These are phyloP conservation scores for Fusarium transvaalense DNA, from an alignment of 2,329 filamentous ascomycete genomes.

Conservation along the genomic window DNA sequence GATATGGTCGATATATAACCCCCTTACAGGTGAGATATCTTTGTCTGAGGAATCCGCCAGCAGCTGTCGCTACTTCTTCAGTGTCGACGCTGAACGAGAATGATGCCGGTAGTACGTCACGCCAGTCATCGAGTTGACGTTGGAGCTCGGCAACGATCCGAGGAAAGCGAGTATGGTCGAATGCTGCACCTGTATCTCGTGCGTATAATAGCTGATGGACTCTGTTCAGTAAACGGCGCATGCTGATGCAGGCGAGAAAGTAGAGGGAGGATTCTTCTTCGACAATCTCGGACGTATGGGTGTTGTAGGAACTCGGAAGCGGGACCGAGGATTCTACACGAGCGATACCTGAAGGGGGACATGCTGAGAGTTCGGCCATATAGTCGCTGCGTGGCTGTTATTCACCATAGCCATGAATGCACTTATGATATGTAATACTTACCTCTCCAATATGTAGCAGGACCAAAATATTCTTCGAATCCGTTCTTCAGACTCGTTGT, in stretches of 20 bases:
- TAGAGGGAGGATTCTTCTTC: constrained; percentile 65
- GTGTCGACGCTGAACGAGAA: constrained; percentile 57
- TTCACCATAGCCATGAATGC: rapidly evolving
- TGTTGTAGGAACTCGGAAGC: constrained; percentile 61
- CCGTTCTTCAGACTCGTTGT: constrained; percentile 59
- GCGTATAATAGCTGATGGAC: constrained; percentile 65
- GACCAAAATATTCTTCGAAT: constrained; percentile 67
- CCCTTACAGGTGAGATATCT: constrained; percentile 65
- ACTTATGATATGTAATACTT: too few relatives aligned
- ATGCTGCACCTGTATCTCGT: constrained; percentile 57
- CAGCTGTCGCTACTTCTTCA: constrained; percentile 53
- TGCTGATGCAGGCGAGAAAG: constrained; percentile 66
- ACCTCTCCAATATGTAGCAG: constrained; percentile 66
- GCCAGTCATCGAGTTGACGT: constrained; percentile 64
- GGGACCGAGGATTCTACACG: constrained; percentile 64
- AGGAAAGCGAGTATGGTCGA: constrained; percentile 60
- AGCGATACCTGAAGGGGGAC: constrained; percentile 64
- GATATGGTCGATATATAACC: constrained; percentile 65
- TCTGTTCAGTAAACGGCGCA: constrained; percentile 62
- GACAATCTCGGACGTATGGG: constrained; percentile 55
- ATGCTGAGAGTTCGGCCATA: constrained; percentile 63
- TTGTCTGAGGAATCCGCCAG: constrained; percentile 63
- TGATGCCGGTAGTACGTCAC: constrained; percentile 58
- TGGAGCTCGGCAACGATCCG: constrained; percentile 62
- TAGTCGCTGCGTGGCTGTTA: constrained; percentile 57